Conservation (phyloP, 176 grass and related monocot genomes). For the Puccinellia tenuiflora region DNA sequence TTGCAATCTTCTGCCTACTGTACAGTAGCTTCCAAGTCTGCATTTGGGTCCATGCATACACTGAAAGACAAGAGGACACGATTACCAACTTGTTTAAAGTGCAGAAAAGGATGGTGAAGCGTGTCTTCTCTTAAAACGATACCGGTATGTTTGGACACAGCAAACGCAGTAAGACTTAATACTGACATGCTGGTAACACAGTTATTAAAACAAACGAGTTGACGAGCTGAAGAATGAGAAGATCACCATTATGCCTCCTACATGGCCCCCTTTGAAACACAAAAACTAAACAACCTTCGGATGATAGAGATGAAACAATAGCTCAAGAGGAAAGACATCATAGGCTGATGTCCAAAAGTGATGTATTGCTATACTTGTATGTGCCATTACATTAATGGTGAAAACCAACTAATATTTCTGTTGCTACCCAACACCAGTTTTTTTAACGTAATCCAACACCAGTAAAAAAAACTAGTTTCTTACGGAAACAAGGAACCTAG, state of each 20-base stretch:
- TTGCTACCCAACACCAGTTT: background rate
- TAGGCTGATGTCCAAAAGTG: background rate
- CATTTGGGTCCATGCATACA: conserved; percentile 97
- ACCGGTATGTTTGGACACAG: background rate
- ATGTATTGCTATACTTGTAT: background rate
- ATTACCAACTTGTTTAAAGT: conserved; percentile 22
- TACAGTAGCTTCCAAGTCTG: conserved; percentile 81
- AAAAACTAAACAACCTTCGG: background rate
- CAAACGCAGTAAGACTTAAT: background rate
- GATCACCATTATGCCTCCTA: background rate
- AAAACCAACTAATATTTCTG: background rate
- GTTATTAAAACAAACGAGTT: background rate
- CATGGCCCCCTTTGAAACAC: background rate
- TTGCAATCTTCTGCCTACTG: conserved; percentile 84
- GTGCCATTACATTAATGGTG: background rate
- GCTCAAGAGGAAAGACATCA: background rate
- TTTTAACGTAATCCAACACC: background rate
- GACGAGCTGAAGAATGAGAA: background rate
- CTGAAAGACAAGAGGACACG: conserved; percentile 36
- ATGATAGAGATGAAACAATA: background rate
- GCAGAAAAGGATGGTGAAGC: background rate
- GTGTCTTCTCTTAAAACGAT: background rate
- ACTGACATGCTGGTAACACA: background rate
- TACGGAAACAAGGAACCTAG: background rate
- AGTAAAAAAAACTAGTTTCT: background rate